Conservation (phyloP, 2,329 filamentous ascomycete species). For the Fusarium nurragi region DNA sequence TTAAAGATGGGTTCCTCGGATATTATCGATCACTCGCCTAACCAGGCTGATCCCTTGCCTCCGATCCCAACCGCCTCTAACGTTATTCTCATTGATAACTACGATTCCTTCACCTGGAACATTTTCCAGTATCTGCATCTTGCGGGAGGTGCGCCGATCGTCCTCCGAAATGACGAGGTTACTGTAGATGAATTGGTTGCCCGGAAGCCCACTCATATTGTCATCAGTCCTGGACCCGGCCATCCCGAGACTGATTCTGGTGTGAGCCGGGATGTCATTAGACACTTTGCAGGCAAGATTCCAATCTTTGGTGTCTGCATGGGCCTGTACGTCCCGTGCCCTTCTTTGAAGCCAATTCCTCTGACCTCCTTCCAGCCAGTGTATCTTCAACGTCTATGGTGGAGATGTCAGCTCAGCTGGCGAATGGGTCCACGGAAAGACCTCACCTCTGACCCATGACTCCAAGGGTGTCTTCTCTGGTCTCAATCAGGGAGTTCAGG, state of each 20-base stretch:
- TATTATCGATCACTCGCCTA: constrained; percentile 83
- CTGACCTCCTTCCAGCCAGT: constrained; percentile 69
- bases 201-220: constrained; percentile 89
- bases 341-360: not conserved
- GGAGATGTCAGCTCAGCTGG: constrained; percentile 92
- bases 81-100: constrained; percentile 96
- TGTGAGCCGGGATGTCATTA: constrained; percentile 90
- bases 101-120: constrained; percentile 99
- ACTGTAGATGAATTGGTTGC: constrained; percentile 83
- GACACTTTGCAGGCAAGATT: constrained; percentile 91
- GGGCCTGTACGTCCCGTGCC: constrained; percentile 77
- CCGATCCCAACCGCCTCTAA: constrained; percentile 85
- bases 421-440: constrained; percentile 97
- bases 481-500: constrained; percentile 81
- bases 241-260: constrained; percentile 93
- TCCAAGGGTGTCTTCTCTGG: constrained; percentile 88
- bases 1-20: constrained; percentile 59
- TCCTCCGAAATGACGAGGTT: constrained; percentile 92
- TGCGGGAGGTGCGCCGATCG: constrained; percentile 91
- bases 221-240: constrained; percentile 93
- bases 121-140: constrained; percentile 98
- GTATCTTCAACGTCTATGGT: constrained; percentile 93
- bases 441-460: constrained; percentile 89
- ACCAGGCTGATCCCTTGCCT: constrained; percentile 78
- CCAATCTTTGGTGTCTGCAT: constrained; percentile 98